Evolutionary conservation across 2,329 filamentous ascomycete genomes (phyloP).

Genomic region (Aspergillus floridensis): DNA sequence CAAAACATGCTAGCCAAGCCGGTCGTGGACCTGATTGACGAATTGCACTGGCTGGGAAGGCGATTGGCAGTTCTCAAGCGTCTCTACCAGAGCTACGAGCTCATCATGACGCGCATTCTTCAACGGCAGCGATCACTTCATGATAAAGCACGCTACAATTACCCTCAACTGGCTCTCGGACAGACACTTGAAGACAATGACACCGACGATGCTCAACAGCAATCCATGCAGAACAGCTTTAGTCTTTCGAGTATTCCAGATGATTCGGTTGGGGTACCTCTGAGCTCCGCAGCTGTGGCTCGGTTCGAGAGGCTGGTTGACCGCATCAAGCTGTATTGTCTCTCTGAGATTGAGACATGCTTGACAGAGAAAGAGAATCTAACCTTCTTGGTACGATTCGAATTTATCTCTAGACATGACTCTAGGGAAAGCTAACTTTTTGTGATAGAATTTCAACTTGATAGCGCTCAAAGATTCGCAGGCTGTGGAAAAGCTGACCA

Average conservation of each 20-base stretch:
- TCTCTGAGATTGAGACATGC: slow-evolving; percentile 63
- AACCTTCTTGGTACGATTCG: slow-evolving; percentile 59
- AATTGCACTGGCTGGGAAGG: slow-evolving; percentile 59
- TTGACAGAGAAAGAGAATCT: slow-evolving; percentile 68
- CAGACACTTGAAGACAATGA: slow-evolving; percentile 29
- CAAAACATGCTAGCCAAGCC: slow-evolving; percentile 55
- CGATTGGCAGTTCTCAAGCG: slow-evolving; percentile 61
- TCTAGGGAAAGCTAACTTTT: slow-evolving; percentile 5
- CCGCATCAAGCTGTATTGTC: slow-evolving; percentile 60
- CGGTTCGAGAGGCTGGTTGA: slow-evolving; percentile 61
- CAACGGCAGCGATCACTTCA: slow-evolving; percentile 47
- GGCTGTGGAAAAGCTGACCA: slow-evolving; percentile 67
- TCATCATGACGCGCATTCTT: slow-evolving; percentile 62
- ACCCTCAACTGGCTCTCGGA: slow-evolving; percentile 18
- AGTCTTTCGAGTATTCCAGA: slow-evolving; percentile 19
- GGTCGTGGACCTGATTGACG: slow-evolving; percentile 45
- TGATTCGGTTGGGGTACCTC: slow-evolving; percentile 38
- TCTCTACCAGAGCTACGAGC: slow-evolving; percentile 61
- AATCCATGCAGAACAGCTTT: slow-evolving; percentile 24
- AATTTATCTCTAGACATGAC: background rate
- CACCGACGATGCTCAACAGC: slow-evolving; percentile 41
- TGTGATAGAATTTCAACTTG: slow-evolving; percentile 68
- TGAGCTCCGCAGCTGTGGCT: slow-evolving; percentile 52
- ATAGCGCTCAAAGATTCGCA: slow-evolving; percentile 73
- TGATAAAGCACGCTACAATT: slow-evolving; percentile 32